Conservation (phyloP, 495 filamentous ascomycete genomes). For the Gamarada debralockiae region DNA sequence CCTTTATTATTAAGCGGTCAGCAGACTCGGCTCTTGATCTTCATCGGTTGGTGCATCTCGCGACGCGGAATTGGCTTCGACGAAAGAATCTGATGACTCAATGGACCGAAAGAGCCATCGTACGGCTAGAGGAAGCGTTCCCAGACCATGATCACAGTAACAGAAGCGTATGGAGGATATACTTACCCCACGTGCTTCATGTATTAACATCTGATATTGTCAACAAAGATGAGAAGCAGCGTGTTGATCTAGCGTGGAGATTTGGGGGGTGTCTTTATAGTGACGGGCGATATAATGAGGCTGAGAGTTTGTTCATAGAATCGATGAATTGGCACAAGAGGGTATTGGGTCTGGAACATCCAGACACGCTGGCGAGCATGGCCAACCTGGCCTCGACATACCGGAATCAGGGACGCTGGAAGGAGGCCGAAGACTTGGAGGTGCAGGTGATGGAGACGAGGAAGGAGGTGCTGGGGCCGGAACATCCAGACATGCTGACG, state of each 20-base stretch:
- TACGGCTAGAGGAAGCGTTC: constrained; percentile 4
- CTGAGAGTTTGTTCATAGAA: background rate
- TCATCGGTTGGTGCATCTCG: constrained; percentile 13
- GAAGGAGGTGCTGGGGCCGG: too few species aligned
- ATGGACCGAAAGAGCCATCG: constrained; percentile 3
- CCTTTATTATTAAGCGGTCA: too few species aligned
- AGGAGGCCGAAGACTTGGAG: too few species aligned
- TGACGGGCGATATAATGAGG: constrained; percentile 2
- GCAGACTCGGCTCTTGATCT: too few species aligned
- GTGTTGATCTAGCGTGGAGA: constrained; percentile 1
- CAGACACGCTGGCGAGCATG: constrained; percentile 19
- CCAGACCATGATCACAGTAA: constrained; percentile 7
- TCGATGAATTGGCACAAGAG: constrained; percentile 18
- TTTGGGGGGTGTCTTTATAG: constrained; percentile 3
- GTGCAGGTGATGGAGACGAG: too few species aligned
- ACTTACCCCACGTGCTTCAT: constrained; percentile 3
- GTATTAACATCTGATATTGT: constrained; percentile 1
- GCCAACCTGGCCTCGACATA: too few species aligned
- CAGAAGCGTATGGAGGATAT: too few species aligned
- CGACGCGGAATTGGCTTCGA: constrained; percentile 7
- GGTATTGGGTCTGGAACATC: constrained; percentile 21
- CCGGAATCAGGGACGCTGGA: too few species aligned
- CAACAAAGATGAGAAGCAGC: background rate
- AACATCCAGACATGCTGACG: too few species aligned
- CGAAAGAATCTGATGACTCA: background rate